These are phyloP conservation scores for Stygiomarasmius scandens DNA, from an alignment of 1,284 basidiomycete genomes.

Conservation along the genomic window DNA sequence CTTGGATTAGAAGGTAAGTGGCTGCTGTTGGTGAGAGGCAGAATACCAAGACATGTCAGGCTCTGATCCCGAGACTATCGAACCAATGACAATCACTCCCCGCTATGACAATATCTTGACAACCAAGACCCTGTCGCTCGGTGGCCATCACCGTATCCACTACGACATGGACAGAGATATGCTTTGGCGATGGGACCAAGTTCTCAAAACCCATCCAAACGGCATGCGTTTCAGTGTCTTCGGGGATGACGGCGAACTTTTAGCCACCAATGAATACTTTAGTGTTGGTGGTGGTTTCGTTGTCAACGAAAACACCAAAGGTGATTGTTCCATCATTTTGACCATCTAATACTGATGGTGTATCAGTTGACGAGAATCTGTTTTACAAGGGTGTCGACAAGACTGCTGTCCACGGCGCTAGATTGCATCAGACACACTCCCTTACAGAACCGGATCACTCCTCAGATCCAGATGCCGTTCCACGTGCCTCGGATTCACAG, in stretches of 20 bases:
- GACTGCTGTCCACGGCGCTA: slow-evolving; percentile 72
- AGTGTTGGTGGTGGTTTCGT: slow-evolving; percentile 91
- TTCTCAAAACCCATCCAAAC: slow-evolving; percentile 82
- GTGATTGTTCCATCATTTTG: slow-evolving; percentile 34
- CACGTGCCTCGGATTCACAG: slow-evolving; percentile 16
- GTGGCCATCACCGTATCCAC: slow-evolving; percentile 72
- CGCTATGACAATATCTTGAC: slow-evolving; percentile 73
- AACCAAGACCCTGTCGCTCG: slow-evolving; percentile 70
- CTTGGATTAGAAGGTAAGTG: slow-evolving; percentile 85
- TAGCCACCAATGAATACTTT: slow-evolving; percentile 96
- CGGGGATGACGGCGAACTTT: slow-evolving; percentile 75
- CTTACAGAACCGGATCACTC: slow-evolving; percentile 39
- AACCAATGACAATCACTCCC: slow-evolving; percentile 76
- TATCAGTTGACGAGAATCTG: slow-evolving; percentile 85
- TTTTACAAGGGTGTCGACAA: slow-evolving; percentile 97
- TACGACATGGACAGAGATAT: slow-evolving; percentile 91
- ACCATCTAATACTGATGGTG: neutral
- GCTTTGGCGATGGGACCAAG: slow-evolving; percentile 88
- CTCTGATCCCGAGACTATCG: slow-evolving; percentile 84
- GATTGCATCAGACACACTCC: slow-evolving; percentile 73
- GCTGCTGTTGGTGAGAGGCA: slow-evolving; percentile 23
- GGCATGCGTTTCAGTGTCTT: slow-evolving; percentile 94
- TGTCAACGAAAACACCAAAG: slow-evolving; percentile 87
- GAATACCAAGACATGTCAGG: slow-evolving; percentile 36
- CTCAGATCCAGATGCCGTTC: slow-evolving; percentile 13